Percentiles rank a stretch among this genome's conserved stretches.
Evolutionary conservation across 2,329 filamentous ascomycete species (phyloP).

Genomic region (Mariannaea elegans): DNA sequence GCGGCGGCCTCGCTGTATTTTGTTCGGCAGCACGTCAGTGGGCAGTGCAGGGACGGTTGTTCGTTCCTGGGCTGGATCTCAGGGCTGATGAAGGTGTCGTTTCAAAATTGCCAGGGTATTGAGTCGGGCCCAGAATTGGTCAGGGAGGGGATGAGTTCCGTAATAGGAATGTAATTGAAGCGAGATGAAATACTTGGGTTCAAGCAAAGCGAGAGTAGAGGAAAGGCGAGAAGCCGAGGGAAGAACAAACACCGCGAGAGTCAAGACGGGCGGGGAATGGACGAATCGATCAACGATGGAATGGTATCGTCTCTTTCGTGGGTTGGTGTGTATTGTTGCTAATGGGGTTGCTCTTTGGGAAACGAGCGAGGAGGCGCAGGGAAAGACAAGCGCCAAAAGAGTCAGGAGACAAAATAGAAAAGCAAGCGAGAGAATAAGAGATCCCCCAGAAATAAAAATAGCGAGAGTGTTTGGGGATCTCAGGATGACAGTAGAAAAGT

Average conservation of each 20-base stretch:
- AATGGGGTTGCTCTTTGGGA: slow-evolving; percentile 11
- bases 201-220: slow-evolving; percentile 37
- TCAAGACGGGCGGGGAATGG: slow-evolving; percentile 16
- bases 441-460: neutral
- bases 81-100: slow-evolving; percentile 35
- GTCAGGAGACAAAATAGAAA: slow-evolving; percentile 14
- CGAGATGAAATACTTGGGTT: slow-evolving; percentile 30
- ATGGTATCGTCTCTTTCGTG: slow-evolving; percentile 8
- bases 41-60: slow-evolving; percentile 21
- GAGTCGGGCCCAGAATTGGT: slow-evolving; percentile 31
- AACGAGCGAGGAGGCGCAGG: slow-evolving; percentile 27
- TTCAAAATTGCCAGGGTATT: slow-evolving; percentile 40
- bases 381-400: neutral
- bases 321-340: neutral
- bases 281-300: slow-evolving; percentile 40
- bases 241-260: slow-evolving; percentile 1
- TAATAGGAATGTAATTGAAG: slow-evolving; percentile 34
- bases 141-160: slow-evolving; percentile 27
- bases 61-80: slow-evolving; percentile 37
- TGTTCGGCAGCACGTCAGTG: slow-evolving; percentile 28
- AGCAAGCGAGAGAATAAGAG: slow-evolving; percentile 2
- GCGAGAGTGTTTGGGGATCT: slow-evolving; percentile 15
- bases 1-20: slow-evolving; percentile 31
- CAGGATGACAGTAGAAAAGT: neutral
- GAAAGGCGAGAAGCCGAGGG: slow-evolving; percentile 18